Base-by-base conservation (phyloP, 2,329 filamentous ascomycete species). In the Claviceps pusilla region DNA sequence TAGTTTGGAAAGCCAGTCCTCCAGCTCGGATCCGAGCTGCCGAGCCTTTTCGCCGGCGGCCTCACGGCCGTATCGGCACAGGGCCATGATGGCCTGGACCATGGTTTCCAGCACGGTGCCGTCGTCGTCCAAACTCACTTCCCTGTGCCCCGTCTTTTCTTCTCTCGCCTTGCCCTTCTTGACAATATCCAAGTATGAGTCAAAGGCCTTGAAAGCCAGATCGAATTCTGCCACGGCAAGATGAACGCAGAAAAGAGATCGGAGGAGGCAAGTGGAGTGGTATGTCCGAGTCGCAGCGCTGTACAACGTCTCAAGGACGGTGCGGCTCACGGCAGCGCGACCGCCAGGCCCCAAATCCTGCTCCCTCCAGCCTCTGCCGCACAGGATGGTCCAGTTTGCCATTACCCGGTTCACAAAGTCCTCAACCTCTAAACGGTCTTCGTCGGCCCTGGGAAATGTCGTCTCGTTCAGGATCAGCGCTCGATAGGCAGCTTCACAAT, bases 231-330 rank as follows among this genome's bases (percentile, higher is more conserved):
- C 89, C 19, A 96, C 75, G 2, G 89, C 80, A 19, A 91, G 76
- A 66, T 98, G 93, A 2, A 95, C 85, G 11, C 82, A 84, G 65
- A 97, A 97, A 0, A 98, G 76, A 62, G 90, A 81, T 55, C 91
- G 79, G 35, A 98, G 73, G 57, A 97, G 87, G 10, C 89, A 75
- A 1, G 91, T 95, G 1, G 93, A 98, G 69, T 98, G 93, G 64
- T 93, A 98, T 0, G 90, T 95, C 68, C 93, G 95, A 10, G 86
- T 89, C 7, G 91, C 88, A 28, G 90, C 88, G 43, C 86, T 85
- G 68, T 97, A 98, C 7, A 98, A 76, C 33, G 89, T 87, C 67
- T 93, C 90, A 45, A 98, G 77, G 37, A 94, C 82, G 51, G 83
- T 83, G 53, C 85, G 82, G 58, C 86, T 86, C 19, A 91, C 73